Conservation (phyloP, 495 filamentous ascomycete genomes). For the Penicillium simplicissimum region DNA sequence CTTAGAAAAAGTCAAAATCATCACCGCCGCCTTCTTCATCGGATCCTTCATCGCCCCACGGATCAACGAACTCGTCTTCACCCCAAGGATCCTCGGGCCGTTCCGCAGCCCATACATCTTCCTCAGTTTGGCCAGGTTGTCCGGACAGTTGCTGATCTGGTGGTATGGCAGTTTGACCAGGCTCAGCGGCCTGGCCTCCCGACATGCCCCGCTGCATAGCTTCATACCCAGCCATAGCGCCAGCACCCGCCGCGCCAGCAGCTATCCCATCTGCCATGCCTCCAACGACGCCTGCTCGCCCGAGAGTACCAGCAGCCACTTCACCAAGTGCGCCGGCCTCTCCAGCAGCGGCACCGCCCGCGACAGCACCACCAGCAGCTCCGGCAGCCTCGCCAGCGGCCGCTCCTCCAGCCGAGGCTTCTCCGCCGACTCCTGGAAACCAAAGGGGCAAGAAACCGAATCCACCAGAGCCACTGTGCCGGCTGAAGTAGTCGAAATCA, state of each 20-base stretch:
- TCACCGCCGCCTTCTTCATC: constrained; percentile 41
- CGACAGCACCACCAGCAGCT: constrained; percentile 41
- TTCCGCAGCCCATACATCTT: constrained; percentile 34
- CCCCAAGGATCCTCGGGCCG: constrained; percentile 38
- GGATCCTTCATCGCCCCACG: constrained; percentile 34
- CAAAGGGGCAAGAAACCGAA: constrained; percentile 60
- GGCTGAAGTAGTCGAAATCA: constrained; percentile 75
- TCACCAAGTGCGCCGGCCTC: constrained; percentile 42
- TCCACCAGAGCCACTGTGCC: constrained; percentile 52
- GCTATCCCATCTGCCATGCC: constrained; percentile 42
- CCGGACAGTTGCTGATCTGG: constrained; percentile 20
- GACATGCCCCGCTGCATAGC: constrained; percentile 57
- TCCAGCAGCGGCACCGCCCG: constrained; percentile 42
- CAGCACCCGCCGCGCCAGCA: constrained; percentile 53
- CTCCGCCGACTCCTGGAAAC: constrained; percentile 56
- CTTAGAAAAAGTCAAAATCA: constrained; percentile 39
- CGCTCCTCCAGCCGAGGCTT: constrained; percentile 46
- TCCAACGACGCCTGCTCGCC: constrained; percentile 32
- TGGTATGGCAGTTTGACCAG: constrained; percentile 5
- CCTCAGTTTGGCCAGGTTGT: constrained; percentile 26
- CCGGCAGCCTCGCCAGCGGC: constrained; percentile 45
- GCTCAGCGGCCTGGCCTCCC: constrained; percentile 21
- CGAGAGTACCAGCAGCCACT: constrained; percentile 37
- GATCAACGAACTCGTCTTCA: constrained; percentile 30
- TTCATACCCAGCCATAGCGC: constrained; percentile 63